Percentiles rank a stretch among this genome's conserved stretches.
Conservation (phyloP, 202 grass and related monocot species). For the Schoenoplectus tabernaemontani region DNA sequence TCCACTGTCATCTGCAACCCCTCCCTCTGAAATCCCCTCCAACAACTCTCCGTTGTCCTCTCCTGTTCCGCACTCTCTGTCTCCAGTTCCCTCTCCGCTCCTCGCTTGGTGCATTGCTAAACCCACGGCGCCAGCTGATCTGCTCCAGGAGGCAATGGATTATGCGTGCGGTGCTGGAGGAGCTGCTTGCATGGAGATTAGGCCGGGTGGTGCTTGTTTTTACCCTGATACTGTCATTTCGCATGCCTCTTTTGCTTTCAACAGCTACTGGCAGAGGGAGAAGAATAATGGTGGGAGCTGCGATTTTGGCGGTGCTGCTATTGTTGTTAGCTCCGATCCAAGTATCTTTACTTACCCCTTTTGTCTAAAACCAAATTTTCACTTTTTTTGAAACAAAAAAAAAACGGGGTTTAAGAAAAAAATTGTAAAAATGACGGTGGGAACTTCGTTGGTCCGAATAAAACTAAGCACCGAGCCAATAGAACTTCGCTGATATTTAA, state of each 20-base stretch:
- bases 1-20: too few species aligned
- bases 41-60: constrained; percentile 6
- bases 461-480: too few species aligned
- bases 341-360: constrained; percentile 21
- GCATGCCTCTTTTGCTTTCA: constrained; percentile 49
- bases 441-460: too few species aligned
- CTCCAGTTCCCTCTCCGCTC: background rate
- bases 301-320: constrained; percentile 38
- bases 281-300: constrained; percentile 44
- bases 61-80: background rate
- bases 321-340: constrained; percentile 51
- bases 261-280: constrained; percentile 57
- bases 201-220: constrained; percentile 37
- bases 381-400: too few species aligned
- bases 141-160: constrained; percentile 60
- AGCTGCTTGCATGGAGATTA: constrained; percentile 43
- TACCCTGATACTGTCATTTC: constrained; percentile 39
- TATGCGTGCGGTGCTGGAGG: constrained; percentile 42
- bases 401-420: too few species aligned
- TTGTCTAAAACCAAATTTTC: background rate
- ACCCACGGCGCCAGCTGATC: constrained; percentile 36
- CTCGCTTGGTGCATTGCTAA: constrained; percentile 48
- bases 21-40: too few species aligned
- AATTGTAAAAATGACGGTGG: too few species aligned
- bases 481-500: too few species aligned